These are phyloP conservation scores for Hypholoma fasciculare DNA, from an alignment of 768 basidiomycete species.

Conservation along the genomic window DNA sequence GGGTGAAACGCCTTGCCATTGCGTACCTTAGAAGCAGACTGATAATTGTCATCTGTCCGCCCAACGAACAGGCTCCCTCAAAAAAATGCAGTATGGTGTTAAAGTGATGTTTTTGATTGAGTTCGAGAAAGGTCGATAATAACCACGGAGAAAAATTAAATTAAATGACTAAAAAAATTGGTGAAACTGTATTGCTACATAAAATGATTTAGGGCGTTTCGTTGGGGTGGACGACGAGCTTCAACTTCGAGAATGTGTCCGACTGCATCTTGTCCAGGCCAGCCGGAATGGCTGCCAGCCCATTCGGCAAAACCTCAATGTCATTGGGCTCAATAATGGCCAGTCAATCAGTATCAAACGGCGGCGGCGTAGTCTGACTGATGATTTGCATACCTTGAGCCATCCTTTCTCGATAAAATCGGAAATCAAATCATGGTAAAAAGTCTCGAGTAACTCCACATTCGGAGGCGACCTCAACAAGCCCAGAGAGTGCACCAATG, in stretches of 20 bases:
- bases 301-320: neutral
- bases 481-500: conserved; percentile 7
- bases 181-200: neutral
- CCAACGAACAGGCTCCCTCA: too few relatives aligned
- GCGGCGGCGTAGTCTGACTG: neutral
- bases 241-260: neutral
- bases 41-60: too few relatives aligned
- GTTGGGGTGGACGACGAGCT: conserved; percentile 3
- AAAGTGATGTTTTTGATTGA: too few relatives aligned
- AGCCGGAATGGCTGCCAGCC: neutral
- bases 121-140: too few relatives aligned
- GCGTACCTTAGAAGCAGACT: too few relatives aligned
- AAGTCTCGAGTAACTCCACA: conserved; percentile 8
- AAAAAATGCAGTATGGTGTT: too few relatives aligned
- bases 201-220: neutral
- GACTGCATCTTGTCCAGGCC: conserved; percentile 3
- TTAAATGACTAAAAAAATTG: neutral
- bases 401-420: conserved; percentile 16
- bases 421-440: conserved; percentile 16
- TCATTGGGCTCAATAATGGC: neutral
- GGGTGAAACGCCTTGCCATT: too few relatives aligned
- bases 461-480: conserved; percentile 13
- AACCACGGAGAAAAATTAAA: neutral
- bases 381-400: conserved; percentile 16
- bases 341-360: neutral